These are phyloP conservation scores for Arxiozyma slooffiae DNA, from an alignment of 1,139 yeast genomes.

Conservation along the genomic window DNA sequence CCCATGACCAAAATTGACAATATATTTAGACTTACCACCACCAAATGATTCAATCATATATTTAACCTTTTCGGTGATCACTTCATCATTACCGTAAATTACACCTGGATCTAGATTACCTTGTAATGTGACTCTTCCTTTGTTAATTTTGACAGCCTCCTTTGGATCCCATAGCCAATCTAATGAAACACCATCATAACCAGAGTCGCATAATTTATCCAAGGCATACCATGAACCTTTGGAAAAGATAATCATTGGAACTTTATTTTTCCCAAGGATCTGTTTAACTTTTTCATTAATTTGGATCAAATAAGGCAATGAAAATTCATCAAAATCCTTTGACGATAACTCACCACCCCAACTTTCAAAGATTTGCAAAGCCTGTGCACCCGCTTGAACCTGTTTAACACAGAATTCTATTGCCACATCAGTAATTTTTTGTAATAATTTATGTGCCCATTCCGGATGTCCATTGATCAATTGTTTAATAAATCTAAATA, in stretches of 20 bases:
- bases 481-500: slow-evolving; percentile 83
- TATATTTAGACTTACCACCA: slow-evolving; percentile 83
- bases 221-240: slow-evolving; percentile 98
- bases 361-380: slow-evolving; percentile 90
- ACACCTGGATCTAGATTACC: slow-evolving; percentile 95
- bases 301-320: slow-evolving; percentile 76
- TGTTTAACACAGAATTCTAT: slow-evolving; percentile 88
- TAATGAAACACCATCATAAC: slow-evolving; percentile 77
- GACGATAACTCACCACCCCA: slow-evolving; percentile 98
- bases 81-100: slow-evolving; percentile 80
- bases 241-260: slow-evolving; percentile 86
- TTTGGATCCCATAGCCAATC: slow-evolving; percentile 88
- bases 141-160: slow-evolving; percentile 70
- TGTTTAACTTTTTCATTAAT: slow-evolving; percentile 59
- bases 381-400: slow-evolving; percentile 96
- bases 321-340: slow-evolving; percentile 73
- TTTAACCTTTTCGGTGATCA: slow-evolving; percentile 70
- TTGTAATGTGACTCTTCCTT: slow-evolving; percentile 77
- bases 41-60: slow-evolving; percentile 84
- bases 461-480: slow-evolving; percentile 81
- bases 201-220: slow-evolving; percentile 73
- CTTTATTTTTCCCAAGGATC: slow-evolving; percentile 57
- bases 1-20: slow-evolving; percentile 94
- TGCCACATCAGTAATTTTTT: slow-evolving; percentile 78
- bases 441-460: slow-evolving; percentile 60